phyloP scores from a whole-genome alignment of 2,329 filamentous ascomycete genomes.

The Paraphoma sp. region DNA sequence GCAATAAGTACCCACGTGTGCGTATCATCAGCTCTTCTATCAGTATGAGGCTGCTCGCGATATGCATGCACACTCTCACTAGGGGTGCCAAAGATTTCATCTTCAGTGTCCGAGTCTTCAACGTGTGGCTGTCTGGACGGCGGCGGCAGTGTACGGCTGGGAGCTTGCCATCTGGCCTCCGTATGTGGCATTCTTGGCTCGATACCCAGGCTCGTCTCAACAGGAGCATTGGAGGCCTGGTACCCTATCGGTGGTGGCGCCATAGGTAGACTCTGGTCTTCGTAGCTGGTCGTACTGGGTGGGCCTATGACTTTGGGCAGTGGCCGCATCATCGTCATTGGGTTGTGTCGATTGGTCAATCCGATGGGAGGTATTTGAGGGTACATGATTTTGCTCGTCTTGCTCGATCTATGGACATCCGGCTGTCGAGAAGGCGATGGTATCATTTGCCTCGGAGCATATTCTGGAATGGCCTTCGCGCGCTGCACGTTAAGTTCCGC shows the following conservation, averaged over 20 bases:
- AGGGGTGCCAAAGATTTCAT: conserved; percentile 3
- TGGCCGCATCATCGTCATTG: neutral
- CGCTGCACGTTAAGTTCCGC: neutral
- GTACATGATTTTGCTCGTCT: no score
- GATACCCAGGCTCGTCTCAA: no score
- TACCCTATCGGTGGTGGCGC: neutral
- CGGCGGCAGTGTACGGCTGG: neutral
- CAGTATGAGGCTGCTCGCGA: conserved; percentile 5
- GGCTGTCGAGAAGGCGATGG: no score
- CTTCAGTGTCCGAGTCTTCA: conserved; percentile 12
- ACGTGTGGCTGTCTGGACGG: neutral
- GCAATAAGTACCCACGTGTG: conserved; percentile 2
- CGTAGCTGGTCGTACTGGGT: neutral
- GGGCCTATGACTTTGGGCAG: neutral
- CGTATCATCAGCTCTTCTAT: conserved; percentile 1
- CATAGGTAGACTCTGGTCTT: neutral
- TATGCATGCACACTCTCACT: neutral
- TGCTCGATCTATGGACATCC: no score
- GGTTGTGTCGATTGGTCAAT: no score
- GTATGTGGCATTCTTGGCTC: no score
- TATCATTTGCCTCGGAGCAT: no score
- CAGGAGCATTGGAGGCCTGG: no score
- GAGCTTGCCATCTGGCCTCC: no score
- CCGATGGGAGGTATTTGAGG: no score
- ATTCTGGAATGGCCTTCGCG: no score